These are phyloP conservation scores for Colletotrichum sp. DNA, from an alignment of 2,329 filamentous ascomycete species.

Conservation along the genomic window DNA sequence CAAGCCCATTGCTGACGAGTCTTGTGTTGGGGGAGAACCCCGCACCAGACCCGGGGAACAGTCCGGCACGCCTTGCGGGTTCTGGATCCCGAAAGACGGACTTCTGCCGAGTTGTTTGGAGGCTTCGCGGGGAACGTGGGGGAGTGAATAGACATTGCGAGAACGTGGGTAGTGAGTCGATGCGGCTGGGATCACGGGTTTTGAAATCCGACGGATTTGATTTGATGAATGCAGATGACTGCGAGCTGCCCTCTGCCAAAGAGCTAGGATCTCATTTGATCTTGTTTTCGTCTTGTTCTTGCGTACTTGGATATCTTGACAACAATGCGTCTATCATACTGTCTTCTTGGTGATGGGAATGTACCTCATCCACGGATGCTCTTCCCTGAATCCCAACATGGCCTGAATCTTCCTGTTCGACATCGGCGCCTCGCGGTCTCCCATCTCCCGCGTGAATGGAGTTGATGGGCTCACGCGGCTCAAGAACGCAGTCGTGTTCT, in stretches of 20 bases:
- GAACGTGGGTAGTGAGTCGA: neutral
- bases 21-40: neutral
- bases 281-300: neutral
- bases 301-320: neutral
- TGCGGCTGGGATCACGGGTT: neutral
- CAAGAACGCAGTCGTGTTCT: slow-evolving; percentile 58
- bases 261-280: neutral
- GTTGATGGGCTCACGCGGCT: slow-evolving; percentile 52
- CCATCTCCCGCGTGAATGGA: slow-evolving; percentile 60
- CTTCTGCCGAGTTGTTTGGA: neutral
- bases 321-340: neutral
- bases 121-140: neutral
- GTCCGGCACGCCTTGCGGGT: neutral
- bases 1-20: neutral
- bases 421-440: slow-evolving; percentile 62
- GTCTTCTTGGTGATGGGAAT: neutral
- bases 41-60: neutral
- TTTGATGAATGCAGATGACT: neutral
- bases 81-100: neutral
- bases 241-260: neutral
- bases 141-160: neutral
- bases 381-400: slow-evolving; percentile 63
- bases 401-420: slow-evolving; percentile 65
- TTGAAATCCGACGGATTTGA: neutral
- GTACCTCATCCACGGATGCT: slow-evolving; percentile 56